A percentile compares a stretch with the other conserved stretches of the same genome.
Evolutionary conservation across 1,284 basidiomycete genomes (phyloP).

Genomic region (Microbotryum lychnidis-dioicae): DNA sequence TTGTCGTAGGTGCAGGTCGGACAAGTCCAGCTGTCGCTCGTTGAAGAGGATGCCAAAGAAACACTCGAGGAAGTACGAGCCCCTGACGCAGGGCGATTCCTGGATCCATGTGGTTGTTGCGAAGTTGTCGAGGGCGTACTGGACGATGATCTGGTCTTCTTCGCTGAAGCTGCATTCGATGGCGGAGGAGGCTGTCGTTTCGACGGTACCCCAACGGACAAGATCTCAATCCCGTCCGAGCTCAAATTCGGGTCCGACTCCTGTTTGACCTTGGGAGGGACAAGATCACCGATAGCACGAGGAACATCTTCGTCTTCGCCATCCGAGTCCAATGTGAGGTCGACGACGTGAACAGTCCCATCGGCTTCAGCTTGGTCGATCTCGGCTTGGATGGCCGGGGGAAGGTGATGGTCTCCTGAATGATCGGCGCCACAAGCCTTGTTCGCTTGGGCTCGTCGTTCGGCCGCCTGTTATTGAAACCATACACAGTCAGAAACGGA

Average conservation of each 20-base stretch:
- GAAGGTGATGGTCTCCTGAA: slow-evolving; percentile 8
- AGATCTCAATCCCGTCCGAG: slow-evolving; percentile 10
- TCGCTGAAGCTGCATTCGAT: slow-evolving; percentile 10
- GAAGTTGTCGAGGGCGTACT: no score
- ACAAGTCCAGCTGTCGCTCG: slow-evolving; percentile 54
- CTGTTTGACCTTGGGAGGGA: neutral
- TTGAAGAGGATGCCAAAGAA: no score
- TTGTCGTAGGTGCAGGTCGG: slow-evolving; percentile 64
- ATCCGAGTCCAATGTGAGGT: slow-evolving; percentile 32
- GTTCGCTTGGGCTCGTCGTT: slow-evolving; percentile 61
- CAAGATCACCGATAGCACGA: slow-evolving; percentile 34
- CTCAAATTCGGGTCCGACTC: neutral
- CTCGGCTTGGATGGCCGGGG: slow-evolving; percentile 48
- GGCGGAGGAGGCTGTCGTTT: slow-evolving; percentile 14
- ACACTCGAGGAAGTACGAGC: no score
- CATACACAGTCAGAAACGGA: no score
- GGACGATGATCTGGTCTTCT: neutral
- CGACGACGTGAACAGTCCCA: slow-evolving; percentile 54
- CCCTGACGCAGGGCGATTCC: no score
- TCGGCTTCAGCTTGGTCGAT: slow-evolving; percentile 63
- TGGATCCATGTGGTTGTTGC: no score
- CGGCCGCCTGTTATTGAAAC: slow-evolving; percentile 58
- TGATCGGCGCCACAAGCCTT: slow-evolving; percentile 55
- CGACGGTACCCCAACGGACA: slow-evolving; percentile 9
- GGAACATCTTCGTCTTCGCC: slow-evolving; percentile 8